phyloP scores from a whole-genome alignment of 768 basidiomycete genomes.

The Termitomyces sp. region DNA sequence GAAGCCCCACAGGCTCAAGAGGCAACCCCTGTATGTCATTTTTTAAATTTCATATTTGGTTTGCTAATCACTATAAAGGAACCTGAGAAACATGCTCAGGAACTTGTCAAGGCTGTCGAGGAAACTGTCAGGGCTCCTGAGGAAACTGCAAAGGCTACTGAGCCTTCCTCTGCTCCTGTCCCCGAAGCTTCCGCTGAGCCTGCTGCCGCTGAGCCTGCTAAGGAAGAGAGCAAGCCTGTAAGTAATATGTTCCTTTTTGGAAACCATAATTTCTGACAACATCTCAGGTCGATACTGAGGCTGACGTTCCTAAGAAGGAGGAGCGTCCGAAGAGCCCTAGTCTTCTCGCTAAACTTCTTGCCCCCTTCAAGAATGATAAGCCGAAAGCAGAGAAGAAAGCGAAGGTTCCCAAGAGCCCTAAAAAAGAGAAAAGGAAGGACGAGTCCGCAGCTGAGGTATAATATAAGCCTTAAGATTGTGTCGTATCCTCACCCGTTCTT shows the following conservation, averaged over 20 bases:
- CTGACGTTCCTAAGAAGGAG: constrained; percentile 61
- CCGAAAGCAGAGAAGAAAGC: constrained; percentile 54
- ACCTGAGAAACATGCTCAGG: not conserved
- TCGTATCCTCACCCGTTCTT: not conserved
- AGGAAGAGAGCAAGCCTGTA: constrained; percentile 40
- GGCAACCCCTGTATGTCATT: constrained; percentile 18
- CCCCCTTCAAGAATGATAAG: constrained; percentile 72
- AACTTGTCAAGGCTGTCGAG: not conserved
- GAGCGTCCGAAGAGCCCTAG: constrained; percentile 78
- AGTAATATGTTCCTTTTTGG: constrained; percentile 11
- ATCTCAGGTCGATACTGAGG: constrained; percentile 31
- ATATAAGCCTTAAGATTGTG: constrained; percentile 9
- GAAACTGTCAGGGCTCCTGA: constrained; percentile 4
- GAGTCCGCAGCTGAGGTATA: constrained; percentile 47
- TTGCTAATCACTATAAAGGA: not conserved
- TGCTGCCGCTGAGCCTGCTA: constrained; percentile 22
- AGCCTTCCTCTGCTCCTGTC: constrained; percentile 17
- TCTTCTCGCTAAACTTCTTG: constrained; percentile 72
- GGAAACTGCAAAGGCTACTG: constrained; percentile 28
- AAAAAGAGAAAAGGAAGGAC: constrained; percentile 82
- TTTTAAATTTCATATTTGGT: not conserved
- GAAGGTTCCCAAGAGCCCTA: constrained; percentile 69
- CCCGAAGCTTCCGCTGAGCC: constrained; percentile 18
- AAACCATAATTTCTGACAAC: constrained; percentile 5
- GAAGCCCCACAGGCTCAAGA: constrained; percentile 42